Evolutionary conservation across 2,329 filamentous ascomycete species (phyloP).

Genomic region (Daldinia sp.): DNA sequence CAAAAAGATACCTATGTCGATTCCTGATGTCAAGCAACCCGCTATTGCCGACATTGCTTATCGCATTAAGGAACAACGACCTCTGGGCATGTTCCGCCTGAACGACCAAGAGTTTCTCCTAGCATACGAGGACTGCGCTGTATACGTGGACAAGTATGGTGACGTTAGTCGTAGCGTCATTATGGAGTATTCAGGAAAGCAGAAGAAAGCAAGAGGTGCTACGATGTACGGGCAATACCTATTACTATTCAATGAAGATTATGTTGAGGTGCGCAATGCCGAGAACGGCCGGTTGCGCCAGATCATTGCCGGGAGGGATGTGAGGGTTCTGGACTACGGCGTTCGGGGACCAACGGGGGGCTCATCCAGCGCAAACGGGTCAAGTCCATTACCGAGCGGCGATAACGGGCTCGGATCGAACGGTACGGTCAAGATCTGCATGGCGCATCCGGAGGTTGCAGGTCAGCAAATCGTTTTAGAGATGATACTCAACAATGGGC

Average conservation of each 20-base stretch:
- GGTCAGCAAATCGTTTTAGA: slow-evolving; percentile 91
- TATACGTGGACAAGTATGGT: slow-evolving; percentile 98
- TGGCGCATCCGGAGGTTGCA: slow-evolving; percentile 91
- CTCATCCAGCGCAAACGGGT: slow-evolving; percentile 50
- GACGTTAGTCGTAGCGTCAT: slow-evolving; percentile 94
- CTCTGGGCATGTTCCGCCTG: slow-evolving; percentile 95
- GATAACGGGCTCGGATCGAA: slow-evolving; percentile 63
- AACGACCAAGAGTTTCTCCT: slow-evolving; percentile 93
- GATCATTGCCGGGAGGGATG: slow-evolving; percentile 91
- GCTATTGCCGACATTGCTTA: slow-evolving; percentile 87
- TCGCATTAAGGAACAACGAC: slow-evolving; percentile 84
- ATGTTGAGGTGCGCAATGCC: slow-evolving; percentile 96
- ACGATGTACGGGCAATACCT: slow-evolving; percentile 94
- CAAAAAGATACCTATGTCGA: slow-evolving; percentile 95
- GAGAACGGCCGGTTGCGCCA: slow-evolving; percentile 94
- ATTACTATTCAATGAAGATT: slow-evolving; percentile 93
- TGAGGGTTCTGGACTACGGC: slow-evolving; percentile 90
- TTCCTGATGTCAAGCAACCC: slow-evolving; percentile 84
- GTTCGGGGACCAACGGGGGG: slow-evolving; percentile 71
- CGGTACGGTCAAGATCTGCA: slow-evolving; percentile 90
- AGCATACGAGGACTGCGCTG: slow-evolving; percentile 94
- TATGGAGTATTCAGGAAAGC: slow-evolving; percentile 98
- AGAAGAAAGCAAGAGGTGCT: slow-evolving; percentile 80
- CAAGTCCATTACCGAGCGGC: slow-evolving; percentile 52
- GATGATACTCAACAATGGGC: slow-evolving; percentile 90